Conservation (phyloP, 2,329 filamentous ascomycete species). For the Plenodomus lindquistii region DNA sequence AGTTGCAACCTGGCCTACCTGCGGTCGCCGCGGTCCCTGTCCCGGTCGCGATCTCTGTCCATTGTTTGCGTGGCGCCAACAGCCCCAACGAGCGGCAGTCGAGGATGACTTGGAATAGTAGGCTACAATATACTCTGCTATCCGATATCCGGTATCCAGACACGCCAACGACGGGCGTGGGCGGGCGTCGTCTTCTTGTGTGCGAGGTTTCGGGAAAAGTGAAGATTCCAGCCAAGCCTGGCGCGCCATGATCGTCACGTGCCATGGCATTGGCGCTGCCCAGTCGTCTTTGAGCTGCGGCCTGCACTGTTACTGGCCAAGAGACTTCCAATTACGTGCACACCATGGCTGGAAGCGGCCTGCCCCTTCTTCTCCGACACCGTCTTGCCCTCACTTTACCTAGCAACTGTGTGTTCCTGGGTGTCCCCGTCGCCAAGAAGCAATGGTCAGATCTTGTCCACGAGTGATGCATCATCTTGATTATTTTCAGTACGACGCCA, state of each 20-base stretch:
- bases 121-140: slow-evolving; percentile 1
- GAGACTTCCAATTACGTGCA: background rate
- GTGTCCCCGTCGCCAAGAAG: background rate
- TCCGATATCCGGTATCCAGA: slow-evolving; percentile 1
- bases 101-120: background rate
- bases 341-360: background rate
- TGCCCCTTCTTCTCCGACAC: background rate
- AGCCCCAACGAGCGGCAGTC: background rate
- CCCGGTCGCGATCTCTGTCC: slow-evolving; percentile 48
- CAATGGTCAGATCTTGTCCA: slow-evolving; percentile 5
- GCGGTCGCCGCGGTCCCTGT: slow-evolving; percentile 48
- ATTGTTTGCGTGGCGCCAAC: slow-evolving; percentile 14
- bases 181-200: slow-evolving; percentile 9
- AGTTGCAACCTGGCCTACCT: slow-evolving; percentile 42
- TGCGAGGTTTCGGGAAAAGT: slow-evolving; percentile 28
- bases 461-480: slow-evolving; percentile 26
- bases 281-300: slow-evolving; percentile 1
- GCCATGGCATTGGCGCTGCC: background rate
- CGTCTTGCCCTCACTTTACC: background rate
- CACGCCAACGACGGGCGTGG: slow-evolving; percentile 3
- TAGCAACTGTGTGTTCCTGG: background rate
- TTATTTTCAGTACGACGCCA: slow-evolving; percentile 29
- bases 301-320: background rate
- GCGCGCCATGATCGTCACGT: slow-evolving; percentile 17
- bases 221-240: slow-evolving; percentile 27